Base-by-base conservation (phyloP, 805 yeast species). In the Diddensiella santjacobensis region DNA sequence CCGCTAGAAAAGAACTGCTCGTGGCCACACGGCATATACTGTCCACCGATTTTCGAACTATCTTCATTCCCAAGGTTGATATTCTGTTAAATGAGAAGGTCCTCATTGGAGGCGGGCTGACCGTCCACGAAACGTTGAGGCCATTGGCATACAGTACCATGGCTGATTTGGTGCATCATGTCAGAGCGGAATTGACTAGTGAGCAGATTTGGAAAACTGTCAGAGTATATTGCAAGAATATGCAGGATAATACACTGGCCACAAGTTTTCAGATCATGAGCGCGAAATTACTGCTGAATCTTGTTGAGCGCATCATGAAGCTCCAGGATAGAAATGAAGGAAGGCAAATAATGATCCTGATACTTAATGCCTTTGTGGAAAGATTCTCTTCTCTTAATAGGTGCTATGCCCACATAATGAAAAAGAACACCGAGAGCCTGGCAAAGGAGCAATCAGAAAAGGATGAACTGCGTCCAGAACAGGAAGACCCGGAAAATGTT, bases 1-100 rank as follows among this genome's bases (percentile, higher is more conserved):
- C 89, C 2, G 96, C 96, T 0, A 75, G 98, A 60, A 89, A 90
- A 64, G 99, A 93, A 66, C 69, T 93, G 38, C 70, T 93, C 26
- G 98, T 93, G 55, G 96, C 97, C 0, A 87, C 96, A 2, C 76
- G 98, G 59, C 99, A 93, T 60, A 88, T 93, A n/a, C 69, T 93
- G 43, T 85, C 95, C 2, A 93, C 98, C 0, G 89, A 89, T 19
- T 87, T 87, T 64, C 76, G 96, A 51, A 72, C 79, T 1, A 75
- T 87, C 39, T 93, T 93, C 63, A 73, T 90, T 42, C 87, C 96
- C 1, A 87, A 90, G 59, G 78, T 93, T 46, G 95, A 89, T 59
- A 67, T 87, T 43, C 71, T 93, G 42, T 85, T 93, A 55, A 90
- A 91, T 63, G 96, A 90, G 57, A 77, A 80, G 54, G 88, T 93